phyloP scores from a whole-genome alignment of 2,329 filamentous ascomycete genomes.

The Curvularia eragrostidis region DNA sequence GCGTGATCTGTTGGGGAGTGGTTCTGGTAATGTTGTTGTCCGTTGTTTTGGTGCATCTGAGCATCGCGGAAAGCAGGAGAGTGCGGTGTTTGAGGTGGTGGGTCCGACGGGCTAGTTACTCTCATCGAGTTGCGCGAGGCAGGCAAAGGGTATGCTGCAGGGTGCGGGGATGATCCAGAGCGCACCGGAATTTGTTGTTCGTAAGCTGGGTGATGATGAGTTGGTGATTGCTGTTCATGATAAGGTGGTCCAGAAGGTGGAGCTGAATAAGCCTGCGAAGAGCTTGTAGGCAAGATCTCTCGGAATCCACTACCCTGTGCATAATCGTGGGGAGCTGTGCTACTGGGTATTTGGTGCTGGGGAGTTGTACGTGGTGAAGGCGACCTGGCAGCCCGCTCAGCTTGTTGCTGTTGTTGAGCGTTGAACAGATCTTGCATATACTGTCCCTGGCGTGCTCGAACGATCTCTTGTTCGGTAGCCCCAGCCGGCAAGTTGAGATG shows the following conservation, averaged over 20 bases:
- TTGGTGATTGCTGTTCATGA: conserved; percentile 17
- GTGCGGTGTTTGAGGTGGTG: conserved; percentile 35
- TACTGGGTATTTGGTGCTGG: conserved; percentile 28
- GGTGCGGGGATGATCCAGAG: conserved; percentile 23
- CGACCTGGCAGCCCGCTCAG: conserved; percentile 39
- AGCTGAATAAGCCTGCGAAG: conserved; percentile 36
- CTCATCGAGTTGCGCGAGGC: conserved; percentile 31
- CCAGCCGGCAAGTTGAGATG: conserved; percentile 45
- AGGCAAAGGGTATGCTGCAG: conserved; percentile 39
- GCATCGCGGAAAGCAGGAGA: conserved; percentile 22
- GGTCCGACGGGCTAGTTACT: conserved; percentile 33
- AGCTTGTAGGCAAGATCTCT: conserved; percentile 44
- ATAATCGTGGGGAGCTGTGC: conserved; percentile 20
- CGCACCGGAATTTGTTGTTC: conserved; percentile 34
- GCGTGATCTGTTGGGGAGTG: conserved; percentile 15
- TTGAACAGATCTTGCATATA: conserved; percentile 45
- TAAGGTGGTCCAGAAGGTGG: conserved; percentile 20
- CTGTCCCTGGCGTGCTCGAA: conserved; percentile 46
- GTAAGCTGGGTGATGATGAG: conserved; percentile 22
- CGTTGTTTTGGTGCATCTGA: conserved; percentile 16
- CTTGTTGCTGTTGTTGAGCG: conserved; percentile 42
- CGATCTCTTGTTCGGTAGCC: conserved; percentile 47
- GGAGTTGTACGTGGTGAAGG: conserved; percentile 40
- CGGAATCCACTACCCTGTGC: conserved; percentile 39
- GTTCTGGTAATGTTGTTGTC: conserved; percentile 22